phyloP scores from a whole-genome alignment of 1,139 yeast genomes.

The Candida sojae region DNA sequence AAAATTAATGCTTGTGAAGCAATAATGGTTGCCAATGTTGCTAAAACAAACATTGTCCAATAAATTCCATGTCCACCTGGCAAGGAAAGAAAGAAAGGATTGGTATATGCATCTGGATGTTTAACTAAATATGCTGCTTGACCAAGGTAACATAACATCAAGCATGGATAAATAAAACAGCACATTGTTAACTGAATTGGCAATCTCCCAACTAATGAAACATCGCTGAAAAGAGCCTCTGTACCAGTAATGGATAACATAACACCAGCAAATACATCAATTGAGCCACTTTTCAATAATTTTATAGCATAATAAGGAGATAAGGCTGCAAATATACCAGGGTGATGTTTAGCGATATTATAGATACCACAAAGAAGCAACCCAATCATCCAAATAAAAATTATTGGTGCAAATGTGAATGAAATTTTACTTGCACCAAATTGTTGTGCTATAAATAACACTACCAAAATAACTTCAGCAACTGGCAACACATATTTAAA shows the following conservation, averaged over 20 bases:
- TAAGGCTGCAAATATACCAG: constrained; percentile 47
- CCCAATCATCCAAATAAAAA: constrained; percentile 51
- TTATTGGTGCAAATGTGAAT: constrained; percentile 53
- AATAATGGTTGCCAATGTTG: constrained; percentile 56
- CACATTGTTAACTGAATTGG: constrained; percentile 52
- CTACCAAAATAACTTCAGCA: constrained; percentile 47
- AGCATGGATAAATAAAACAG: constrained; percentile 51
- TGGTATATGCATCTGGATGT: constrained; percentile 40
- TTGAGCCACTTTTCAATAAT: constrained; percentile 38
- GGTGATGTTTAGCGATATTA: constrained; percentile 43
- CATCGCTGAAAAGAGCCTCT: constrained; percentile 66
- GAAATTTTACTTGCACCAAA: constrained; percentile 47
- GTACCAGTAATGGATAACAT: constrained; percentile 61
- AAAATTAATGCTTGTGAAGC: constrained; percentile 62
- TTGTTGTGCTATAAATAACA: constrained; percentile 46
- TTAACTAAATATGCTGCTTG: constrained; percentile 53
- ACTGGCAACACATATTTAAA: constrained; percentile 44
- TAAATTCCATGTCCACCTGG: constrained; percentile 52
- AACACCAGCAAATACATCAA: constrained; percentile 50
- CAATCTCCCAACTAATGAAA: constrained; percentile 54
- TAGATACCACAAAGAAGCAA: constrained; percentile 47
- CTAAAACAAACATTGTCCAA: constrained; percentile 55
- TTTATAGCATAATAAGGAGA: constrained; percentile 54
- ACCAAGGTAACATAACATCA: constrained; percentile 55
- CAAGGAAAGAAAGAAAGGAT: constrained; percentile 49